Evolutionary conservation across 78 protist genomes (phyloP), one percentile per base, ranked within the genome.

Genomic region (Ministeria vibrans): DNA sequence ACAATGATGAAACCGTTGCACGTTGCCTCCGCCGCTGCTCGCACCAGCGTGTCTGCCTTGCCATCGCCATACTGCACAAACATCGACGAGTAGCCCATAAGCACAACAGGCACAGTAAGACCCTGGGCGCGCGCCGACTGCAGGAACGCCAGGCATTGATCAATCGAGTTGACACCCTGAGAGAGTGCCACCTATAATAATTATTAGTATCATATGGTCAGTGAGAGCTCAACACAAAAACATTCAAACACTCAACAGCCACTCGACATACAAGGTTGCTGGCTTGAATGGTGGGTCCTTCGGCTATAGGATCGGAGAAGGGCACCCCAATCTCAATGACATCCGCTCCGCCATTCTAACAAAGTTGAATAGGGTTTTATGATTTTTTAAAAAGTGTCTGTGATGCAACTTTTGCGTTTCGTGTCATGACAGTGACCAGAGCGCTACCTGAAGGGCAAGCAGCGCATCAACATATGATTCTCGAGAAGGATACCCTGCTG

Each of bases 61-160:
- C 62, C 83, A 38, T 46, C 39, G 28, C 90, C 93, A 55, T 74
- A 79, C 42, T n/a, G 51, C 18, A 81, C 30, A 61, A 88, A 41
- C 53, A 92, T 89, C 85, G 88, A 88, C 88, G 45, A 84, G 90
- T 92, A 92, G 27, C 91, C 95, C 92, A 88, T 88, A 36, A 86
- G 38, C 25, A 91, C 81, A 55, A 91, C 55, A 0, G 95, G 95
- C 38, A 86, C 88, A 5, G 66, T 83, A 39, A 91, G 86, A 25
- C 95, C 95, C 23, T 41, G 69, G n/a, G 39, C 18, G 23, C 90
- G 83, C n/a, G 90, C 90, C 34, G 42, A 61, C 30, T 34, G 22
- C 51, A 83, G 78, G 49, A 30, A 20, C 22, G 13, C 75, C 43
- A 86, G 34, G 77, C 76, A 44, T 32, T 81, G 22, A 9, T 6